These are phyloP conservation scores for Bipolaris sorokiniana DNA, from an alignment of 2,329 filamentous ascomycete species.

Conservation along the genomic window DNA sequence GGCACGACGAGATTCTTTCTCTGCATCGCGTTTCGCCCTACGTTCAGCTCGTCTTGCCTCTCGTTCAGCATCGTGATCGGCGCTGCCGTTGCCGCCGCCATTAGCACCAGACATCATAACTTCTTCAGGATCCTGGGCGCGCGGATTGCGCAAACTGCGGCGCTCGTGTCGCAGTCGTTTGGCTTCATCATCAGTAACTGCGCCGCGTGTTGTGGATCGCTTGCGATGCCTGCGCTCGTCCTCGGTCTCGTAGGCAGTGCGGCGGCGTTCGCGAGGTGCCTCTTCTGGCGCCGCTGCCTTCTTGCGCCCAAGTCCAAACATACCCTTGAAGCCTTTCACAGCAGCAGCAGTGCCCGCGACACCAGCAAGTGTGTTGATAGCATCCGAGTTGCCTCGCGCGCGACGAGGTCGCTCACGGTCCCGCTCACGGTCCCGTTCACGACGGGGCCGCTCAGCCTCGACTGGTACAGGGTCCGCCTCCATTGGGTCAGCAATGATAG, in stretches of 20 bases:
- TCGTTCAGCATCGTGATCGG: constrained; percentile 43
- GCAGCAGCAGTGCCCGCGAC: constrained; percentile 48
- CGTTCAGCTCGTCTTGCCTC: constrained; percentile 49
- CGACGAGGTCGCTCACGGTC: constrained; percentile 44
- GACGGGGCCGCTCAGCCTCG: constrained; percentile 50
- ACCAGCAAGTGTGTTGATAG: constrained; percentile 59
- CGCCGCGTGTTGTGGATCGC: constrained; percentile 44
- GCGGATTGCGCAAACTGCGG: constrained; percentile 41
- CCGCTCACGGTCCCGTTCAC: constrained; percentile 48
- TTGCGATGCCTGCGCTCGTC: constrained; percentile 48
- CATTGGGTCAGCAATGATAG: constrained; percentile 50
- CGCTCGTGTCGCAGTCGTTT: constrained; percentile 47
- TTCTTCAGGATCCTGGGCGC: constrained; percentile 33
- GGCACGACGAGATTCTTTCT: constrained; percentile 43
- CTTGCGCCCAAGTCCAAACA: constrained; percentile 52
- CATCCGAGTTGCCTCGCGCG: constrained; percentile 65
- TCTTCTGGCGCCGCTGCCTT: constrained; percentile 38
- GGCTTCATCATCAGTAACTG: constrained; percentile 45
- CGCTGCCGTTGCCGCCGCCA: constrained; percentile 36
- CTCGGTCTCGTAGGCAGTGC: constrained; percentile 45
- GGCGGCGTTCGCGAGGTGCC: constrained; percentile 42
- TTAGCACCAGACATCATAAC: constrained; percentile 35
- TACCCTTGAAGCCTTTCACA: constrained; percentile 63
- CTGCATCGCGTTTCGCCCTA: constrained; percentile 42
- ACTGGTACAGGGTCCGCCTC: constrained; percentile 55